A percentile compares a stretch with the other conserved stretches of the same genome.
These are phyloP conservation scores for Gloeostereum incarnatum DNA, from an alignment of 768 basidiomycete genomes.

Conservation along the genomic window DNA sequence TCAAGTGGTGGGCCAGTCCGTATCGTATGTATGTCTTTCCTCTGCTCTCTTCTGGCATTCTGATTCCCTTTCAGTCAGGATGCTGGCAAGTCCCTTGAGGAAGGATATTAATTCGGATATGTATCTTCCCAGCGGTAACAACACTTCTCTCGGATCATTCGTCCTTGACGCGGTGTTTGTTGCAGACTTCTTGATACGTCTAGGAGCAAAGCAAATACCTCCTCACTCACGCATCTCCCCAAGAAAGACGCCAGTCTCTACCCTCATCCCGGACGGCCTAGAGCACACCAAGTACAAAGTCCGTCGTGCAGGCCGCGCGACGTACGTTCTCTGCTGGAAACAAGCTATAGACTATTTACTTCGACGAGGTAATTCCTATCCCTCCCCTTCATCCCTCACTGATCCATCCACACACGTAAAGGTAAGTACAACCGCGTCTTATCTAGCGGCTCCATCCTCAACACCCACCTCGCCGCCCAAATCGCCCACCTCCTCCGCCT, in stretches of 20 bases:
- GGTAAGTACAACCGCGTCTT: constrained; percentile 20
- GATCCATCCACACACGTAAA: constrained; percentile 8
- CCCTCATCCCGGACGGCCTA: constrained; percentile 49
- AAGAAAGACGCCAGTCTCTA: constrained; percentile 3
- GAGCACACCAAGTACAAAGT: constrained; percentile 53
- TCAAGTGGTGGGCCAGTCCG: constrained; percentile 64
- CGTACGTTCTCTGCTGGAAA: constrained; percentile 57
- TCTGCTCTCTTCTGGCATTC: constrained; percentile 6
- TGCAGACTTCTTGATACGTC: constrained; percentile 59
- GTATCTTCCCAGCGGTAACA: constrained; percentile 49
- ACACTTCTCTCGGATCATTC: background rate
- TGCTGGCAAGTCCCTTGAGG: constrained; percentile 60
- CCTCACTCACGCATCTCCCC: constrained; percentile 4
- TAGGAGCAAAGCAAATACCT: constrained; percentile 39
- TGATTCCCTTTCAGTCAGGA: constrained; percentile 41
- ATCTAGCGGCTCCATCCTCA: constrained; percentile 16
- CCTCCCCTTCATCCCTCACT: background rate
- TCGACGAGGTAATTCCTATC: constrained; percentile 20
- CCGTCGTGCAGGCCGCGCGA: constrained; percentile 32
- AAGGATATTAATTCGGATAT: constrained; percentile 39
- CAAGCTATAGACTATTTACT: constrained; percentile 29
- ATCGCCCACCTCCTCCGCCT: constrained; percentile 60
- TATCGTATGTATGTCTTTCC: constrained; percentile 43
- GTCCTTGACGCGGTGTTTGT: constrained; percentile 1
- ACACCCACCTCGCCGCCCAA: constrained; percentile 41